Base-by-base conservation (phyloP, 805 yeast species). In the Metschnikowia sp. region DNA sequence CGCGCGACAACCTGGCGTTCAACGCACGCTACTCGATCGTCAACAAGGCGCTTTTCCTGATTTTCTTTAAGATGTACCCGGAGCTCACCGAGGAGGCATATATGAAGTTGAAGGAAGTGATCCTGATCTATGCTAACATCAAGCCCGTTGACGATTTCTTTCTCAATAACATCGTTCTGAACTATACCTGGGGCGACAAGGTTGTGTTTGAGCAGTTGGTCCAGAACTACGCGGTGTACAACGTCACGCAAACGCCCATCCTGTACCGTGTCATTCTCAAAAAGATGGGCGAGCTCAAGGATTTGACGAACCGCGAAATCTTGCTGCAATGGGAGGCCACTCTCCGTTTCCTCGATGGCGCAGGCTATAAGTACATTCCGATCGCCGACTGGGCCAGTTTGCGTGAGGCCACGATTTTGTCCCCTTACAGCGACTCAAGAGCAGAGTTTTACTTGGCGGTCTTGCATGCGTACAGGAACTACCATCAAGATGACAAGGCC, bases 361-460 rank as follows among this genome's bases (percentile, higher is more conserved):
- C 75, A 72, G 81, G 82, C 10, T 79, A 78, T 65, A 68, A 65
- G 35, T 84, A 82, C 60, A 82, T 86, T 55, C 90, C 92, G 7
- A 82, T 81, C 62, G 92, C 94, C 10, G 92, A 86, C 66, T 86
- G 92, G 92, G 84, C 88, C 35, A 86, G 92, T 2, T 65, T 87
- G 48, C 80, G 91, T 69, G 90, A 84, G 63, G 88, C 92, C 18
- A 86, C 94, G 6, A 71, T 81, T 37, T 68, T 69, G 49, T 74
- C 83, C 4, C 62, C 61, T 22, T 68, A 63, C 40, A 53, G 60
- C 34, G 64, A 71, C 15, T 76, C 73, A 35, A 74, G 88, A 64
- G 45, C 42, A 9, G 49, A 48, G 10, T 32, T 54, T 18, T 56
- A 56, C 51, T 46, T 49, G 53, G 56, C 48, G 8, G 43, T 45